Evolutionary conservation across 805 yeast species (phyloP).

Genomic region (Priceomyces carsonii): DNA sequence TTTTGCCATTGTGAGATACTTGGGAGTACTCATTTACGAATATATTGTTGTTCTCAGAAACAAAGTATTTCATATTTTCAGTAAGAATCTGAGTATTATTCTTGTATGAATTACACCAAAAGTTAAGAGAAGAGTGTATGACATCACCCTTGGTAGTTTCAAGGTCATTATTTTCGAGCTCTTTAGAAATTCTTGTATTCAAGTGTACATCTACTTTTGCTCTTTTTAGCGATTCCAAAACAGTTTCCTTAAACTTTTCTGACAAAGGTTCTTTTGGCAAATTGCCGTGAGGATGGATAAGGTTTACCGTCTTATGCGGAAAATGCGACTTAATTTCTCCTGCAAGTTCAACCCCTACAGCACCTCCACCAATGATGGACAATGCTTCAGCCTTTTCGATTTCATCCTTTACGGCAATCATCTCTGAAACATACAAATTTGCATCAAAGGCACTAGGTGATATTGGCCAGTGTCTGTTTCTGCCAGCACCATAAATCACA

Average conservation of each 20-base stretch:
- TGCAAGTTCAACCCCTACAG: constrained; percentile 45
- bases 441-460: constrained; percentile 47
- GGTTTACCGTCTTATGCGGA: constrained; percentile 33
- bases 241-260: constrained; percentile 27
- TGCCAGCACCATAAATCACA: constrained; percentile 48
- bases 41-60: constrained; percentile 29
- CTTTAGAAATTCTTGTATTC: constrained; percentile 31
- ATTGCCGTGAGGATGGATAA: constrained; percentile 37
- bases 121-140: constrained; percentile 30
- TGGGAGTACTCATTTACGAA: constrained; percentile 39
- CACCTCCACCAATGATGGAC: constrained; percentile 49
- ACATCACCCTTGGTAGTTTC: constrained; percentile 26
- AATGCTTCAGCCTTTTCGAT: constrained; percentile 33
- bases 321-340: constrained; percentile 37
- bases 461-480: constrained; percentile 55
- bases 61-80: constrained; percentile 19
- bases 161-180: constrained; percentile 25
- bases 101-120: constrained; percentile 36
- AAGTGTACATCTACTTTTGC: constrained; percentile 30
- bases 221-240: constrained; percentile 24
- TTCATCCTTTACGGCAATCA: constrained; percentile 31
- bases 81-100: constrained; percentile 34
- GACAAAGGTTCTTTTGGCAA: constrained; percentile 42
- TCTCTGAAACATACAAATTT: constrained; percentile 41
- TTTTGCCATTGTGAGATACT: constrained; percentile 18